Base-by-base conservation (phyloP, 345 rosid genomes). In the Dovyalis caffra region DNA sequence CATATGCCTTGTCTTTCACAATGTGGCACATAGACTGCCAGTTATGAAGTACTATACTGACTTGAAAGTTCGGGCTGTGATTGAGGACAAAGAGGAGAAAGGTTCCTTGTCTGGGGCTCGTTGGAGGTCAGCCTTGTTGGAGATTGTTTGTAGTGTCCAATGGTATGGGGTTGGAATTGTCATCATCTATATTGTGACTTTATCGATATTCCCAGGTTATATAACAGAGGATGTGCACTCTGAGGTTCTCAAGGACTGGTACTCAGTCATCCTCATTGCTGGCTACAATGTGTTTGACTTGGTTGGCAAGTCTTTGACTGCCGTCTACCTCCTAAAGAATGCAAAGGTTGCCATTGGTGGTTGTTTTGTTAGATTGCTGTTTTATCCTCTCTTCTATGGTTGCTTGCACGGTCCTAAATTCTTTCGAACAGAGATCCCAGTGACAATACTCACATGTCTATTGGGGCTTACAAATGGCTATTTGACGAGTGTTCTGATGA, bases 161-260 rank as follows among this genome's bases (percentile, higher is more conserved):
- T 90, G 98, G 93, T 83, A 86, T 63, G 97, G 97, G 68, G 66
- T 89, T 3, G 98, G 99, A 68, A 71, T 90, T 2, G 6, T 95
- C 56, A 87, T 91, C 10, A 51, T 95, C 18, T 93, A 89, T 45
- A 2, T 86, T 18, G 98, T 93, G 60, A 95, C 99, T 7, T 73
- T 91, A 64, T 76, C 98, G 1, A 93, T 93, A 80, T 95, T 95
- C 74, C 99, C 99, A 4, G 99, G 99, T 8, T 93, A 86, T 66
- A 85, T 95, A 34, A 95, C 97, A 0, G 98, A 95, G 85, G 98
- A 91, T 66, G 98, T 95, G 70, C 93, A 88, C 73, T 95, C 99
- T 0, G 91, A 82, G 61, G 34, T 81, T 65, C 92, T 95, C 43
- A 88, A 84, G 78, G 98, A 93, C 71, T 95, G 99, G 99, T 95